Percentiles rank a stretch among this genome's conserved stretches.
These are phyloP conservation scores for Solanum chaucha DNA, from an alignment of 257 asterid genomes.

Conservation along the genomic window DNA sequence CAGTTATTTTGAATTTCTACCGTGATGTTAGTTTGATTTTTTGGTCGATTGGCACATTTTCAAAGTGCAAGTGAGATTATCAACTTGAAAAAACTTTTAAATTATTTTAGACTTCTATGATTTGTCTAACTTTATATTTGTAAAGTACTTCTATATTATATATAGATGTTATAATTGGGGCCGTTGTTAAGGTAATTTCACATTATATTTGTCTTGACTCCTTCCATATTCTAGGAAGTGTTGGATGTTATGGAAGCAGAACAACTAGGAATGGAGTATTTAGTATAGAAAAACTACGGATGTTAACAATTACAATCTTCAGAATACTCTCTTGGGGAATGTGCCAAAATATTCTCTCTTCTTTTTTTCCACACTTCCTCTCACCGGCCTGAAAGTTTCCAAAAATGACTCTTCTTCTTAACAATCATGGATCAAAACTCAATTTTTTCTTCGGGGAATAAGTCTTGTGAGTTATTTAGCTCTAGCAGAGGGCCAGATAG, in stretches of 20 bases:
- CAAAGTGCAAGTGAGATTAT: not conserved
- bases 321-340: not conserved
- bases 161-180: too few relatives aligned
- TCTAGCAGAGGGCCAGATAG: not conserved
- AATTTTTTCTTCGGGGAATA: not conserved
- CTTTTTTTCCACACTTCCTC: not conserved
- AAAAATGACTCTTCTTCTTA: not conserved
- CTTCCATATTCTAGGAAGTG: too few relatives aligned
- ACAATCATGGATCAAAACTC: not conserved
- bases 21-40: not conserved
- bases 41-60: not conserved
- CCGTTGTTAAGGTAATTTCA: too few relatives aligned
- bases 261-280: not conserved
- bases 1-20: not conserved
- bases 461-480: not conserved
- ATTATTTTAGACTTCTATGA: not conserved
- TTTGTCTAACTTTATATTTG: not conserved
- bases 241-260: not conserved
- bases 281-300: not conserved
- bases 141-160: too few relatives aligned
- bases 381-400: not conserved
- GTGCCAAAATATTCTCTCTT: not conserved
- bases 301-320: not conserved
- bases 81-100: too few relatives aligned
- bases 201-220: too few relatives aligned